phyloP scores from a whole-genome alignment of 768 basidiomycete genomes.

The Cystofilobasidium capitatum region DNA sequence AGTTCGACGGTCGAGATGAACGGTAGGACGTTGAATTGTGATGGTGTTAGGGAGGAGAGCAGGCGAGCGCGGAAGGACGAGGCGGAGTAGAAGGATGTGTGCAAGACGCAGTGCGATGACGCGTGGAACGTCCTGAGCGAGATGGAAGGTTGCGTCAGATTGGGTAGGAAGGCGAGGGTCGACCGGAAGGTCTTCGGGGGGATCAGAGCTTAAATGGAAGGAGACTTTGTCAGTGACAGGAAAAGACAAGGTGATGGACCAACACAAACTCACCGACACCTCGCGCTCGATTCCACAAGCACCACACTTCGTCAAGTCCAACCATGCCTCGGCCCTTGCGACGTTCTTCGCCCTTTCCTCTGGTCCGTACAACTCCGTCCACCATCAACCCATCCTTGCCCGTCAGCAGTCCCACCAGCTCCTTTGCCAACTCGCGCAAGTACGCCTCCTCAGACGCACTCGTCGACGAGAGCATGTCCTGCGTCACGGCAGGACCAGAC shows the following conservation, averaged over 20 bases:
- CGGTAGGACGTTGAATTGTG: neutral
- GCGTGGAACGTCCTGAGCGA: slow-evolving; percentile 52
- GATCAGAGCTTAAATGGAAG: slow-evolving; percentile 56
- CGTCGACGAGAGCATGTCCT: slow-evolving; percentile 58
- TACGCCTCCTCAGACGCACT: slow-evolving; percentile 64
- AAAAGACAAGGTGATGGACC: neutral
- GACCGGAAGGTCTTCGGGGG: slow-evolving; percentile 78
- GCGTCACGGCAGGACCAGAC: slow-evolving; percentile 58
- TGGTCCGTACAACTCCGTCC: neutral
- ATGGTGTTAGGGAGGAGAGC: slow-evolving; percentile 45
- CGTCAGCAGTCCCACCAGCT: slow-evolving; percentile 66
- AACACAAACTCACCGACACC: slow-evolving; percentile 60
- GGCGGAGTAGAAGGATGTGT: slow-evolving; percentile 66
- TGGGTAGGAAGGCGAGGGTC: slow-evolving; percentile 57
- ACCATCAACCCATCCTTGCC: slow-evolving; percentile 36
- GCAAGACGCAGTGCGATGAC: slow-evolving; percentile 69
- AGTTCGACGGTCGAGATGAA: slow-evolving; percentile 52
- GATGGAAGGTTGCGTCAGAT: slow-evolving; percentile 59
- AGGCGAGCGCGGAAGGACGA: slow-evolving; percentile 61
- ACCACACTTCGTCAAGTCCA: slow-evolving; percentile 87
- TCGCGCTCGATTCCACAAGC: slow-evolving; percentile 84
- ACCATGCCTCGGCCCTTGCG: slow-evolving; percentile 58
- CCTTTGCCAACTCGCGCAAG: slow-evolving; percentile 67
- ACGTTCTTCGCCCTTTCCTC: slow-evolving; percentile 27
- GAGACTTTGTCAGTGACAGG: slow-evolving; percentile 7